Base-by-base conservation (phyloP, 768 basidiomycete genomes). In the Kwoniella sp. region DNA sequence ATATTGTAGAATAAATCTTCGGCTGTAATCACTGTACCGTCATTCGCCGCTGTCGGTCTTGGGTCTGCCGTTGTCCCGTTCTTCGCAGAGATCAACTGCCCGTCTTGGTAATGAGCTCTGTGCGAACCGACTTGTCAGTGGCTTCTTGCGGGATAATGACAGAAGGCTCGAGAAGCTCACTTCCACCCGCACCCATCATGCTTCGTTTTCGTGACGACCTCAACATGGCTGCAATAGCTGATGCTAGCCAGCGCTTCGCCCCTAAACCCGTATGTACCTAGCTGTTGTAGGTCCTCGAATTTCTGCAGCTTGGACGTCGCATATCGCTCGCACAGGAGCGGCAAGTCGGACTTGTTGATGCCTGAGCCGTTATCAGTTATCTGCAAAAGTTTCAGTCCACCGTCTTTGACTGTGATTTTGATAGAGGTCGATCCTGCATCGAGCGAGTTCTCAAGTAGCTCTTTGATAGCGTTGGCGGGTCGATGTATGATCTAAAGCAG, bases 341-440 rank as follows among this genome's bases (percentile, higher is more conserved):
- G 88, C 2, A 99, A 83, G 74, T 97, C 94, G 8, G 84, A 77
- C 87, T 90, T 92, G 53, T 90, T 86, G 74, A 98, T 97, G 1
- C 95, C 96, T 81, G 87, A 91, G 0, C 96, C 95, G 77, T 99
- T 96, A 76, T 99, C 96, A 74, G 93, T 91, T 58, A 98, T 94
- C 81, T 96, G 92, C 38, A 98, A 85, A 17, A 94, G 83, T 78
- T 95, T 98, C 83, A 97, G 83, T 2, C 96, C 96, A 0, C 95
- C 96, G 68, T 99, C 95, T 81, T 96, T 97, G 71, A 94, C 85
- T 0, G 88, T 91, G 58, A 98, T 84, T 38, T 89, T 88, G 76
- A 98, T 92, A 0, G 87, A 87, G 0, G 90, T 93, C 25, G 92
- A 84, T 0, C 91, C 89, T 0, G 96, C 96, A 82, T 99, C 96